These are phyloP conservation scores for Melampsora occidentalis DNA, from an alignment of 1,284 basidiomycete genomes.

Conservation along the genomic window DNA sequence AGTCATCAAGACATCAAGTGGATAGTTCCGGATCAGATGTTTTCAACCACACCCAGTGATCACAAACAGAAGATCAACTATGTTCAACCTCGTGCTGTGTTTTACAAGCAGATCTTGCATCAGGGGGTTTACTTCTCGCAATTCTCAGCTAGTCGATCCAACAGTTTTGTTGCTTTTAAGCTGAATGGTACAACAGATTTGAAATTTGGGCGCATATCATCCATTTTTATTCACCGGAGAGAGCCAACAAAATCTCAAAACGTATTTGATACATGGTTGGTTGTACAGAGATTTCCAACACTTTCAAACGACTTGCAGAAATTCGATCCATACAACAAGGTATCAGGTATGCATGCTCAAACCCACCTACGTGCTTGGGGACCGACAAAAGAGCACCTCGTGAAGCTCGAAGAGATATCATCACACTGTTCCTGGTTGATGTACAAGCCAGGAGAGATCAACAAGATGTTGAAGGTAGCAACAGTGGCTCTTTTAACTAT, in stretches of 20 bases:
- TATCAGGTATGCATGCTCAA: neutral
- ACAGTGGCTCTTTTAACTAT: too few relatives aligned
- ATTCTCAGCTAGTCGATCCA: neutral
- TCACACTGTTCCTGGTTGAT: constrained; percentile 30
- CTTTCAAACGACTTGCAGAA: neutral
- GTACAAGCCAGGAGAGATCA: constrained; percentile 1
- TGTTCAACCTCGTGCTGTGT: neutral
- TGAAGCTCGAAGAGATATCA: constrained; percentile 2
- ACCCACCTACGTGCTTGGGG: constrained; percentile 53
- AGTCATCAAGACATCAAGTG: too few relatives aligned
- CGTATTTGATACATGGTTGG: too few relatives aligned
- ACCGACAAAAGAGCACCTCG: neutral
- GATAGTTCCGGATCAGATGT: too few relatives aligned
- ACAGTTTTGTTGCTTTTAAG: neutral
- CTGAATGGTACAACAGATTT: too few relatives aligned
- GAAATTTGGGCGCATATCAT: too few relatives aligned
- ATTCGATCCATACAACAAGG: neutral
- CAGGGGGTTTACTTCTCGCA: neutral
- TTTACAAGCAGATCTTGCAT: neutral
- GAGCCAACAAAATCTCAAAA: too few relatives aligned
- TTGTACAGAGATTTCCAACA: neutral
- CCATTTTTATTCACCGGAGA: too few relatives aligned
- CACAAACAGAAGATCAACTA: neutral
- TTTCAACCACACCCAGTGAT: too few relatives aligned
- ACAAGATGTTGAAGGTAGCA: too few relatives aligned